Evolutionary conservation across 208 protist genomes (phyloP).

Genomic region (Wallacemonas sp.): DNA sequence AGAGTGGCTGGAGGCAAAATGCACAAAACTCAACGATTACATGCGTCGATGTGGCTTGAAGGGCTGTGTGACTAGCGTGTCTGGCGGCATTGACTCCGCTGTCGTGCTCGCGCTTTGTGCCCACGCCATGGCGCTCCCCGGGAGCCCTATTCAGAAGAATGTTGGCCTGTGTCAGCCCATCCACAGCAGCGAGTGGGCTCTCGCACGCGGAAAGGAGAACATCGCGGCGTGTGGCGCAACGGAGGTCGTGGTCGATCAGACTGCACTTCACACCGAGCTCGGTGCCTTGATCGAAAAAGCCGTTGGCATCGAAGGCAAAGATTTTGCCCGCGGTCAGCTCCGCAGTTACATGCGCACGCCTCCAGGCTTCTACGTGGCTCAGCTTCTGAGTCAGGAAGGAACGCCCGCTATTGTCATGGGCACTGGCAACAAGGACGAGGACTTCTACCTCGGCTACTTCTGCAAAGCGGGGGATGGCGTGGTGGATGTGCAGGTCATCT

Average conservation of each 20-base stretch:
- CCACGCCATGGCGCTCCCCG: conserved; percentile 43
- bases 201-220: conserved; percentile 85
- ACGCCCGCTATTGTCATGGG: conserved; percentile 94
- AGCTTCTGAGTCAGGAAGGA: conserved; percentile 86
- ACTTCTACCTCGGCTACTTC: conserved; percentile 96
- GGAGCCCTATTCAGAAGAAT: conserved; percentile 88
- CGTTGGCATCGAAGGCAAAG: conserved; percentile 64
- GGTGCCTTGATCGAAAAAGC: conserved; percentile 59
- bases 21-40: conserved; percentile 91
- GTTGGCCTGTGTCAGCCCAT: conserved; percentile 95
- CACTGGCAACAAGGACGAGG: conserved; percentile 97
- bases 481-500: conserved; percentile 95
- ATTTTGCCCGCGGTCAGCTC: conserved; percentile 94
- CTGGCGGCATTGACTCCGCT: conserved; percentile 94
- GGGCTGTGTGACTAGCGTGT: conserved; percentile 89
- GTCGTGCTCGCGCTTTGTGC: conserved; percentile 91
- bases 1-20: conserved; percentile 89
- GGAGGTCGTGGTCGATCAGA: conserved; percentile 94
- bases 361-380: conserved; percentile 92
- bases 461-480: conserved; percentile 97
- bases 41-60: conserved; percentile 83
- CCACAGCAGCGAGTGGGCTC: conserved; percentile 87
- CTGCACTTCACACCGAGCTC: conserved; percentile 76
- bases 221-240: conserved; percentile 76
- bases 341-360: conserved; percentile 96